Conservation (phyloP, 31 red algal species). For the Bonnemaisonia californica region DNA sequence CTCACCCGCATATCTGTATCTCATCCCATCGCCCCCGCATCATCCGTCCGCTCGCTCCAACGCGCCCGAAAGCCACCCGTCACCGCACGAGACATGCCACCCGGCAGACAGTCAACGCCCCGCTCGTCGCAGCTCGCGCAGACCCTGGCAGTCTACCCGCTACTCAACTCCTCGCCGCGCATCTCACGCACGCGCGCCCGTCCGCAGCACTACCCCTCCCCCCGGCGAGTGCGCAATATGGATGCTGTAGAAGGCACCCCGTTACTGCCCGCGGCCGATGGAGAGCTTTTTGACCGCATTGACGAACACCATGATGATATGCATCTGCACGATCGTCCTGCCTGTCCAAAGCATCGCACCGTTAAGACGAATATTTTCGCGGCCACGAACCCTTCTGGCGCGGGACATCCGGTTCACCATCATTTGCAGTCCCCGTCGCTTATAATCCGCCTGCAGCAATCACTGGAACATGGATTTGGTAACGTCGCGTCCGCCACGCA, state of each 20-base stretch:
- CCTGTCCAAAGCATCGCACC: neutral
- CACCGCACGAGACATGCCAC: neutral
- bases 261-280: neutral
- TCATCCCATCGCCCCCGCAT: neutral
- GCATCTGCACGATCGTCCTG: slow-evolving; percentile 15
- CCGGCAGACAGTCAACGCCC: neutral
- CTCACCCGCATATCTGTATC: neutral
- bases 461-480: slow-evolving; percentile 38
- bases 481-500: slow-evolving; percentile 12
- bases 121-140: neutral
- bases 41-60: neutral
- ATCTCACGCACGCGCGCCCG: neutral
- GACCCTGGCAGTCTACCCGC: neutral
- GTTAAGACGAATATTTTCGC: slow-evolving; percentile 17
- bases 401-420: slow-evolving; percentile 50
- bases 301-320: neutral
- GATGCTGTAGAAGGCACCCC: neutral
- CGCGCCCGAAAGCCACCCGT: too few species aligned
- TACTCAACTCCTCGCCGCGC: neutral
- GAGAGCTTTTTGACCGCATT: neutral
- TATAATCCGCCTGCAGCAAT: slow-evolving; percentile 20
- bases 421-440: slow-evolving; percentile 60
- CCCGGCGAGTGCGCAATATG: neutral
- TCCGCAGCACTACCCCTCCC: neutral
- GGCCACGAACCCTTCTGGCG: slow-evolving; percentile 25